Base-by-base conservation (phyloP, 257 asterid species). In the Solanum medicagineum region DNA sequence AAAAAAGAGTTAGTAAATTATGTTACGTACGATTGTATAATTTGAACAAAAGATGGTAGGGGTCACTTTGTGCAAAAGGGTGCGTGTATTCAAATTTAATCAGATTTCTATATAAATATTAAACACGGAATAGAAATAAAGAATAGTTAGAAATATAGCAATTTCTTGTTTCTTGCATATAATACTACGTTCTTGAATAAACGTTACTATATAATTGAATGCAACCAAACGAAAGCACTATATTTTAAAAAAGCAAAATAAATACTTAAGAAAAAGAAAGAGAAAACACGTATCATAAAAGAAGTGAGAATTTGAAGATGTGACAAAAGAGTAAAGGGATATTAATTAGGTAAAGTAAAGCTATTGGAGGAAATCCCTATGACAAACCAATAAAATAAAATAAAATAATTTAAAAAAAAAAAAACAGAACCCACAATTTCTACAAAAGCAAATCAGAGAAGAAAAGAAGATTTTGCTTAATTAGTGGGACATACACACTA, bases 341-440 rank as follows among this genome's bases (percentile, higher is more conserved):
- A 59, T 85, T 70, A 89, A 92, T 92, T 91, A 87, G 95, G 95
- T 91, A 93, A 91, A 91, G 91, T 91, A 89, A 83, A 85, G 69
- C 84, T 74, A 91, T 91, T 92, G 92, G 90, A 84, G 80, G 89
- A 86, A 87, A 88, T 90, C 88, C 66, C 86, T 85, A 81, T 84
- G 83, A 83, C 53, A 13, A 87, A 85, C 75, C 70, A 24, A 63
- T 22, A 80, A 17, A 71, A 81, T 32, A 32, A 32, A 32, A 3
- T 32, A 32, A 32, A 32, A 32, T 32, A 32, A 32, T 32, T 84
- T n/a, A n/a, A 87, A 32, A 32, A 29, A 29, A 29, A 29, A 29
- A 2, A 32, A 32, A 32, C 36, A 32, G 36, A 88, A 83, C 86
- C 32, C 87, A 83, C 85, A 81, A 85, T 68, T 56, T 15, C 47